Evolutionary conservation across 2,329 filamentous ascomycete species (phyloP).

Genomic region (Furcasterigmium sp.): DNA sequence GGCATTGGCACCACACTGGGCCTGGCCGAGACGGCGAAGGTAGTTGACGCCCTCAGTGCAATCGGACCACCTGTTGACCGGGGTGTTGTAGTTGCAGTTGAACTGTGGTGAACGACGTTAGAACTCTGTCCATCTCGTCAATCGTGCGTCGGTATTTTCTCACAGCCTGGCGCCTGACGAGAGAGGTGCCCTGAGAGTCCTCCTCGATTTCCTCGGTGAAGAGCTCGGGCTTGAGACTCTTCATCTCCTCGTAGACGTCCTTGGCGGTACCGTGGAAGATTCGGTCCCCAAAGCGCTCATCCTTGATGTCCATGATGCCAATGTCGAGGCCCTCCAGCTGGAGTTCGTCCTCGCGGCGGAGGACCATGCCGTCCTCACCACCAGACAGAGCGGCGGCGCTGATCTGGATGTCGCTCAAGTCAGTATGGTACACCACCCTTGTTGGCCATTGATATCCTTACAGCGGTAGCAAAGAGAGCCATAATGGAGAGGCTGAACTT

Average conservation of each 20-base stretch:
- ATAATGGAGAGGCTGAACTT: neutral
- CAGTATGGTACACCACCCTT: neutral
- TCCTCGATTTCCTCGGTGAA: neutral
- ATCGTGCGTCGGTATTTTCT: no score
- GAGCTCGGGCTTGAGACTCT: conserved; percentile 3
- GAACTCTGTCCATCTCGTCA: no score
- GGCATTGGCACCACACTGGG: conserved; percentile 2
- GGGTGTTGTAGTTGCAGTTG: conserved; percentile 1
- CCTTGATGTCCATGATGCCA: conserved; percentile 5
- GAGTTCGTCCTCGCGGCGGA: conserved; percentile 3
- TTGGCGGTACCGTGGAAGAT: conserved; percentile 4
- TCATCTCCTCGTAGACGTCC: conserved; percentile 4
- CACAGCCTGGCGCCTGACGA: neutral
- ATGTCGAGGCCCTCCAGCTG: neutral
- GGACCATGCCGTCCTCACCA: neutral
- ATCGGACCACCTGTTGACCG: neutral
- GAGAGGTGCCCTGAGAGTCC: neutral
- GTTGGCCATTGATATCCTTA: neutral
- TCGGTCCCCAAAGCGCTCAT: neutral
- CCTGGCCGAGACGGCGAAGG: neutral
- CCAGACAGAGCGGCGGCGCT: neutral
- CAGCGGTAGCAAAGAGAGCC: conserved; percentile 2
- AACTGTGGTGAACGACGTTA: neutral
- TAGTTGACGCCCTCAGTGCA: conserved; percentile 1
- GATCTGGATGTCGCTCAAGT: neutral